Conservation (phyloP, 2,329 filamentous ascomycete genomes). For the Calonectria henricotiae region DNA sequence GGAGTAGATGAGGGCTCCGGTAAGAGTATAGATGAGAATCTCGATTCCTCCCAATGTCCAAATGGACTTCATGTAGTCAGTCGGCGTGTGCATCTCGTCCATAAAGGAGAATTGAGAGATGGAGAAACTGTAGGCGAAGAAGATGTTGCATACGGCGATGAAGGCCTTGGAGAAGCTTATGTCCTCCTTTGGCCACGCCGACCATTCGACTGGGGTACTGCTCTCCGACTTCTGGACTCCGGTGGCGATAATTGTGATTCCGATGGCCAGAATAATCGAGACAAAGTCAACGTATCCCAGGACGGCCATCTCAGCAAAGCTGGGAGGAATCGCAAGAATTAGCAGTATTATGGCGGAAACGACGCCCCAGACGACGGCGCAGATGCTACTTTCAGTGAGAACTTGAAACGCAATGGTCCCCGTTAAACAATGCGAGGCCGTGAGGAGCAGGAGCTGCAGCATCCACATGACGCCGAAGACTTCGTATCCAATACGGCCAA, state of each 20-base stretch:
- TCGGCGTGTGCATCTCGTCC: conserved; percentile 64
- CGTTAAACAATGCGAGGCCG: conserved; percentile 77
- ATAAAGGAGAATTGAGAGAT: conserved; percentile 63
- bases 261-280: conserved; percentile 66
- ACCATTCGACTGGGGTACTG: conserved; percentile 51
- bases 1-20: conserved; percentile 76
- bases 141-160: conserved; percentile 74
- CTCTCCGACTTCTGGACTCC: conserved; percentile 59
- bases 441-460: conserved; percentile 77
- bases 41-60: conserved; percentile 71
- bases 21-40: conserved; percentile 74
- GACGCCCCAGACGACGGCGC: conserved; percentile 59
- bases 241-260: conserved; percentile 75
- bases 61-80: conserved; percentile 65
- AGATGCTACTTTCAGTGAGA: conserved; percentile 68
- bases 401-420: conserved; percentile 77
- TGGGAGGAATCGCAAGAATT: conserved; percentile 59
- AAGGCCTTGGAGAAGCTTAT: conserved; percentile 68
- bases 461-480: conserved; percentile 71
- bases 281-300: conserved; percentile 50
- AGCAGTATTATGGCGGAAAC: conserved; percentile 59
- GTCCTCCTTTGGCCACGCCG: conserved; percentile 58
- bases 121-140: conserved; percentile 74
- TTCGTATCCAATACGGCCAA: conserved; percentile 71
- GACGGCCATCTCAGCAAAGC: conserved; percentile 60